Evolutionary conservation across 768 basidiomycete species (phyloP).

Genomic region (Collybia sordida): DNA sequence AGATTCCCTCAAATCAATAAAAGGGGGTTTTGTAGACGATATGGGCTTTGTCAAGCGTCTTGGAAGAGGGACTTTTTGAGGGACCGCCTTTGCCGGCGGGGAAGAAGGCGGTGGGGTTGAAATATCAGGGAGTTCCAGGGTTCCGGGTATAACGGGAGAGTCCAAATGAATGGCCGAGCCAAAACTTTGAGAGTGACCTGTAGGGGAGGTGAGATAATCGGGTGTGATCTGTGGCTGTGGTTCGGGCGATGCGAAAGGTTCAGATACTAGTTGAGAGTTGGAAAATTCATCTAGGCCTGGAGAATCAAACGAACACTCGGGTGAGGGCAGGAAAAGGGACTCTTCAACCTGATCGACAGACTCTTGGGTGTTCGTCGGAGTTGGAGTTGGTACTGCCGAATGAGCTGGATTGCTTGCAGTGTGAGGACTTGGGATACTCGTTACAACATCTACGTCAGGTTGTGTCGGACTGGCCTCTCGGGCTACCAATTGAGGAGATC

Average conservation of each 20-base stretch:
- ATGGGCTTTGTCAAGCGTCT: too few relatives aligned
- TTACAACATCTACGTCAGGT: too few relatives aligned
- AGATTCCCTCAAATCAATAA: too few relatives aligned
- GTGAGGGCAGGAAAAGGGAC: neutral
- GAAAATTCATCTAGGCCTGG: conserved; percentile 9
- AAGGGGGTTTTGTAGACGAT: too few relatives aligned
- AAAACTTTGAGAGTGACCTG: neutral
- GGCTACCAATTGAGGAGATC: too few relatives aligned
- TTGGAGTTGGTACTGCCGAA: neutral
- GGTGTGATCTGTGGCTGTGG: neutral
- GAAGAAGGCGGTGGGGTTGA: neutral
- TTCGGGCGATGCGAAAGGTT: conserved; percentile 2
- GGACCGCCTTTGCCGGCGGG: neutral
- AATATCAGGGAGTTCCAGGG: neutral
- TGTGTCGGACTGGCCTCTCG: too few relatives aligned
- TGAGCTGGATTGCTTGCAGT: neutral
- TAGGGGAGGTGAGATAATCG: neutral
- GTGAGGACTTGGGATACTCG: too few relatives aligned
- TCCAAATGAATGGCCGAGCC: neutral
- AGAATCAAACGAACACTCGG: too few relatives aligned
- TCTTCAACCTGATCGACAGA: neutral
- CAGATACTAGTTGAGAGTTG: conserved; percentile 4
- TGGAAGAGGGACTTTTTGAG: too few relatives aligned
- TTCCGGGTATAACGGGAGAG: neutral
- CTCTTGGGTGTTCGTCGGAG: neutral